Percentiles rank a stretch among this genome's conserved stretches.
Evolutionary conservation across 2,329 filamentous ascomycete species (phyloP).

Genomic region (Elsinoe perseae): DNA sequence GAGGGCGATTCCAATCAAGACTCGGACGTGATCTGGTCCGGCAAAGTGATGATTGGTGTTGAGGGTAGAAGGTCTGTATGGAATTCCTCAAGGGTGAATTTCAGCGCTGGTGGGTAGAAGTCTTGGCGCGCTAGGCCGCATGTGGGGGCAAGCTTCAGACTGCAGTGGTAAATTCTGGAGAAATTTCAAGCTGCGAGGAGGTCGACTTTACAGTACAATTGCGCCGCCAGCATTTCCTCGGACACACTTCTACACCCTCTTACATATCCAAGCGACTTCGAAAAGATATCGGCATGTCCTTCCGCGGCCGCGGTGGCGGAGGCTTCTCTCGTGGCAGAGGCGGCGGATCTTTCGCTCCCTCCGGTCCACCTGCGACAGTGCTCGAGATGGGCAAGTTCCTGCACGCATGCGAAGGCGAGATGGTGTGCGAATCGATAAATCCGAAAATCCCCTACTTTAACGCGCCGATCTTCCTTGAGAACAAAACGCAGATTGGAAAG

Average conservation of each 20-base stretch:
- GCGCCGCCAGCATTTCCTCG: background rate
- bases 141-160: background rate
- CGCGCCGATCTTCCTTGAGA: conserved; percentile 96
- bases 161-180: conserved; percentile 46
- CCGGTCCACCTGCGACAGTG: conserved; percentile 10
- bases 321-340: conserved; percentile 18
- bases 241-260: background rate
- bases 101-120: background rate
- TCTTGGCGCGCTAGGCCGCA: background rate
- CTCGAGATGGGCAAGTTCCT: conserved; percentile 85
- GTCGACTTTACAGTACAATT: conserved; percentile 20
- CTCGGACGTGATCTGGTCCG: conserved; percentile 37
- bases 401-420: conserved; percentile 93
- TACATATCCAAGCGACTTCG: background rate
- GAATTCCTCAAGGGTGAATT: background rate
- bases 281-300: conserved; percentile 21
- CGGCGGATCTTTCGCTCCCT: conserved; percentile 5
- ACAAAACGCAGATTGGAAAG: conserved; percentile 86
- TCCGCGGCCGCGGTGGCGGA: conserved; percentile 21
- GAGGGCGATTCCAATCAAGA: conserved; percentile 37
- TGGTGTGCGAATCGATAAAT: conserved; percentile 94
- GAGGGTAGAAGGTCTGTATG: background rate
- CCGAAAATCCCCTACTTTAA: conserved; percentile 98
- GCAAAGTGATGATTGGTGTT: conserved; percentile 48
- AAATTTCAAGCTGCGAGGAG: conserved; percentile 32